phyloP scores from a whole-genome alignment of 2,329 filamentous ascomycete species.

The Lasiodiplodia theobromae region DNA sequence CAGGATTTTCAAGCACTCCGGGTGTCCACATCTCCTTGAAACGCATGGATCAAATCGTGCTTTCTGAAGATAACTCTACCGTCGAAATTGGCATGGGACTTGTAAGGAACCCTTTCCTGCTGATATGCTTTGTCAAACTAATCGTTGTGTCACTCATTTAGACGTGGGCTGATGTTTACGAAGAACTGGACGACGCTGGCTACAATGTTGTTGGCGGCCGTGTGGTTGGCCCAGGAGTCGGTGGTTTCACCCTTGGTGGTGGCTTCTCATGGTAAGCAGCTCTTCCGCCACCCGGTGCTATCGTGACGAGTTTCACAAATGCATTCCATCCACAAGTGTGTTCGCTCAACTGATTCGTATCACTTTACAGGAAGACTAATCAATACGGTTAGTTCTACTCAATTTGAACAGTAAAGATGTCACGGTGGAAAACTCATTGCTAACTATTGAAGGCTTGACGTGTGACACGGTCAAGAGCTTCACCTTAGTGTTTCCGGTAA shows the following conservation, averaged over 20 bases:
- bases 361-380: background rate
- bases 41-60: constrained; percentile 4
- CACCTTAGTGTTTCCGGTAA: constrained; percentile 8
- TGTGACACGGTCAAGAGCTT: constrained; percentile 16
- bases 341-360: background rate
- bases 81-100: constrained; percentile 13
- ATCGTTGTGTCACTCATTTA: background rate
- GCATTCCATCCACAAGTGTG: background rate
- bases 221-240: background rate
- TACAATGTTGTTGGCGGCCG: constrained; percentile 10
- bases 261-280: constrained; percentile 14
- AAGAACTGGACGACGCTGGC: constrained; percentile 2
- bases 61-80: background rate
- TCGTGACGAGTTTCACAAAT: background rate
- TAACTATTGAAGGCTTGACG: background rate
- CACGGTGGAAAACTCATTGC: background rate
- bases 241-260: constrained; percentile 6
- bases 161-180: constrained; percentile 14
- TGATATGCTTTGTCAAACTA: background rate
- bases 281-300: background rate
- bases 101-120: background rate
- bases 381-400: background rate
- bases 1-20: constrained; percentile 3
- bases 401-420: background rate
- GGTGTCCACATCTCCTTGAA: constrained; percentile 18